phyloP scores from a whole-genome alignment of 2,329 filamentous ascomycete genomes.

The Sporothrix inflata region DNA sequence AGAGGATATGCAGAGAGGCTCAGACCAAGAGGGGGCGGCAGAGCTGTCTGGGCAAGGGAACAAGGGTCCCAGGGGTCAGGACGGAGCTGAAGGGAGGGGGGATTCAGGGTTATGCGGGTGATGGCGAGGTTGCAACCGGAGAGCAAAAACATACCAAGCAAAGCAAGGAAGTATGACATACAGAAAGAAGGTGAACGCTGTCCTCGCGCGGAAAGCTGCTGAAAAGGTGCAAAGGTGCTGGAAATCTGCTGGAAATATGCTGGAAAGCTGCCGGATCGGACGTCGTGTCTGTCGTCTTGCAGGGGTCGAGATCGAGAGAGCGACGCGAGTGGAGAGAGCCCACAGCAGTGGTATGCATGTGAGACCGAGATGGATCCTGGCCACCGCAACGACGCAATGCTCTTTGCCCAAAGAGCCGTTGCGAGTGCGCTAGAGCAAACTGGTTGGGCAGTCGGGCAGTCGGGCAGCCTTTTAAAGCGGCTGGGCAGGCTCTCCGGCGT shows the following conservation, averaged over 20 bases:
- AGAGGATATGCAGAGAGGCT: neutral
- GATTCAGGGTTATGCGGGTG: slow-evolving; percentile 7
- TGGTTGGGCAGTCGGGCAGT: neutral
- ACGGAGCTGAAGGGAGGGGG: slow-evolving; percentile 1
- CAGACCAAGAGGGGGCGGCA: neutral
- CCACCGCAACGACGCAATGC: neutral
- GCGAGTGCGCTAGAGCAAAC: neutral
- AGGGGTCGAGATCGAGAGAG: slow-evolving; percentile 3
- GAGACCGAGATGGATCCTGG: slow-evolving; percentile 17
- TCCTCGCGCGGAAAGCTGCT: neutral
- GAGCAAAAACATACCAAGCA: neutral
- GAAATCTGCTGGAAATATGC: neutral
- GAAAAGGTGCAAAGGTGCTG: neutral
- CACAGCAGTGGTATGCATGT: slow-evolving; percentile 22
- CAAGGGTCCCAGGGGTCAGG: slow-evolving; percentile 5
- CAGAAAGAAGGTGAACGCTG: neutral
- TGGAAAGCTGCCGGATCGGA: slow-evolving; percentile 6
- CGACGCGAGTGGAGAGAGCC: slow-evolving; percentile 13
- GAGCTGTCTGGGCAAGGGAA: neutral
- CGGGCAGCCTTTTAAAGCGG: neutral
- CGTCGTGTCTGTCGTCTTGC: neutral
- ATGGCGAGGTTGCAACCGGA: neutral
- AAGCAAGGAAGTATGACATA: slow-evolving; percentile 13
- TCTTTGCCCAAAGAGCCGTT: neutral
- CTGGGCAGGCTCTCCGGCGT: too few species aligned